Conservation (phyloP, 2,329 filamentous ascomycete genomes). For the Volutella citrinella region DNA sequence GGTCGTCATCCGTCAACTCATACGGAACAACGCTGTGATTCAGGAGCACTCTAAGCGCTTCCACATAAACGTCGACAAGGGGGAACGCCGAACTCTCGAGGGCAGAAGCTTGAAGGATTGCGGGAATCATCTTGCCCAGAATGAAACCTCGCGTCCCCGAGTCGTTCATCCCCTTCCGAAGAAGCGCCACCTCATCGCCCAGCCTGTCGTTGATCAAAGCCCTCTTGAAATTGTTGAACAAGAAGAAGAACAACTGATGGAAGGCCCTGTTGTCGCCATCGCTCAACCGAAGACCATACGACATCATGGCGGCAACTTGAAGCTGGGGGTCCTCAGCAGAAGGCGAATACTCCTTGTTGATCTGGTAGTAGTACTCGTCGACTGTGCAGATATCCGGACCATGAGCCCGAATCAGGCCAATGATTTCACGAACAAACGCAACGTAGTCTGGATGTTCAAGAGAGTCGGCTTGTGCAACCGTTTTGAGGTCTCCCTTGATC, state of each 20-base stretch:
- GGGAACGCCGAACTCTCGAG: slow-evolving; percentile 39
- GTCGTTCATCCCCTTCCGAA: slow-evolving; percentile 48
- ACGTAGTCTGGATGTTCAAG: slow-evolving; percentile 47
- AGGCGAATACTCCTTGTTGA: slow-evolving; percentile 54
- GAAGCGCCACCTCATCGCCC: slow-evolving; percentile 42
- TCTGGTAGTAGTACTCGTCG: slow-evolving; percentile 55
- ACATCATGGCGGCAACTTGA: slow-evolving; percentile 52
- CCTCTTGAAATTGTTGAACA: slow-evolving; percentile 56
- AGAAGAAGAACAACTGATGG: slow-evolving; percentile 53
- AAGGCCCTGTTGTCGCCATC: slow-evolving; percentile 48
- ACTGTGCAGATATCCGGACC: slow-evolving; percentile 51
- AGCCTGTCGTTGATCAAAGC: slow-evolving; percentile 49
- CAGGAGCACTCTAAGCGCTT: slow-evolving; percentile 39
- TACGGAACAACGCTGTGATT: slow-evolving; percentile 31
- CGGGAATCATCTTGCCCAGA: slow-evolving; percentile 51
- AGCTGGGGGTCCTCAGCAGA: slow-evolving; percentile 54
- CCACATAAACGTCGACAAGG: slow-evolving; percentile 49
- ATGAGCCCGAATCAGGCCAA: slow-evolving; percentile 53
- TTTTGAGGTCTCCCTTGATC: slow-evolving; percentile 48
- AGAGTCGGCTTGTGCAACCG: slow-evolving; percentile 30
- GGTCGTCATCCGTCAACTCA: slow-evolving; percentile 33
- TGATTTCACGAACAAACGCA: slow-evolving; percentile 48
- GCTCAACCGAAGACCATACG: slow-evolving; percentile 52
- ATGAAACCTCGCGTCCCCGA: slow-evolving; percentile 44
- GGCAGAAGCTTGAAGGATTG: slow-evolving; percentile 42